Percentiles rank a stretch among this genome's conserved stretches.
phyloP scores from a whole-genome alignment of 164 flowering plant genomes.

The Magnolia changhungtana region DNA sequence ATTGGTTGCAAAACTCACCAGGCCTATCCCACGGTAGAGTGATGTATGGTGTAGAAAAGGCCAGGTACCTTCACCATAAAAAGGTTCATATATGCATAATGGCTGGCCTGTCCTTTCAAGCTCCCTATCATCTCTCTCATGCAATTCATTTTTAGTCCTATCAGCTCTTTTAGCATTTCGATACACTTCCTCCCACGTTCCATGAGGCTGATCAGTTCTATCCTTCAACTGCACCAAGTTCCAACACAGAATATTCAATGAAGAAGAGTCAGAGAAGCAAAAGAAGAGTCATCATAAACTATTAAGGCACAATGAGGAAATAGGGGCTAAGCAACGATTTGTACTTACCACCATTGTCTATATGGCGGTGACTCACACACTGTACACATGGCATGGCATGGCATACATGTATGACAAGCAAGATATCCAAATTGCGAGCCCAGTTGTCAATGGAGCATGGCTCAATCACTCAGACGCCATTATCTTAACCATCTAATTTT shows the following conservation, averaged over 20 bases:
- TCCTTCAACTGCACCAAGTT: slow-evolving; percentile 72
- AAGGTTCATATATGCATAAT: slow-evolving; percentile 89
- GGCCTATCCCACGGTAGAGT: slow-evolving; percentile 87
- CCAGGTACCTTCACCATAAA: slow-evolving; percentile 88
- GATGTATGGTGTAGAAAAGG: slow-evolving; percentile 75
- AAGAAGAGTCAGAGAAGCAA: not conserved
- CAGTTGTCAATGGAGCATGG: not conserved
- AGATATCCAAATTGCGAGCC: not conserved
- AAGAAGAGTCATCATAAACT: not conserved
- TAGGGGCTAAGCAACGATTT: not conserved
- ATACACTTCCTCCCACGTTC: slow-evolving; percentile 98
- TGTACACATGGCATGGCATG: no score
- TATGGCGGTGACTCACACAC: not conserved
- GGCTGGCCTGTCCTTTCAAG: slow-evolving; percentile 96
- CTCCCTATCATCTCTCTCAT: slow-evolving; percentile 98
- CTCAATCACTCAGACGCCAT: not conserved
- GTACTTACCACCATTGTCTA: not conserved
- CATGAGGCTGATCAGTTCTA: slow-evolving; percentile 74
- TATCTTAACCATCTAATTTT: not conserved
- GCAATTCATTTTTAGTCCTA: slow-evolving; percentile 69
- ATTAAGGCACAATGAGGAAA: not conserved
- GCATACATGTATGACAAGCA: no score
- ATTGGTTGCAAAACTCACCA: slow-evolving; percentile 50
- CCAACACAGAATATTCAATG: slow-evolving; percentile 9
- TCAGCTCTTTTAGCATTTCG: slow-evolving; percentile 77